Percentiles rank a stretch among this genome's conserved stretches.
These are phyloP conservation scores for Candolleomyces efflorescens DNA, from an alignment of 768 basidiomycete genomes.

Conservation along the genomic window DNA sequence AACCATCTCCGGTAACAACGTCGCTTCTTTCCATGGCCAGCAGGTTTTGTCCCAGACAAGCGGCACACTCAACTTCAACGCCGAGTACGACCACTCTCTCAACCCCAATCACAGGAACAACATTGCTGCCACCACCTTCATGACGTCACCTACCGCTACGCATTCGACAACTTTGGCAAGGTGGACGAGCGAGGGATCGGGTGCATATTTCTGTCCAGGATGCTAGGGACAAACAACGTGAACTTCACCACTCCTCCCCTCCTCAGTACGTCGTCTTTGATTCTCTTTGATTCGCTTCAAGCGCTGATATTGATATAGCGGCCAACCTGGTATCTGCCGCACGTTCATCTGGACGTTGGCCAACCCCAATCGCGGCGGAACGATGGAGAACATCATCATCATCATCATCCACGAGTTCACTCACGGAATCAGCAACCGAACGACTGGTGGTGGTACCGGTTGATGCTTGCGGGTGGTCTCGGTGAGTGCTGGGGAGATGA, in stretches of 20 bases:
- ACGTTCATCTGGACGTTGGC: conserved; percentile 34
- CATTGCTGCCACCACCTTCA: conserved; percentile 53
- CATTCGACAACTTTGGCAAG: conserved; percentile 55
- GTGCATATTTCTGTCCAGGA: conserved; percentile 51
- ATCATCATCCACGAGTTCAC: conserved; percentile 50
- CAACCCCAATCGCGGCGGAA: conserved; percentile 45
- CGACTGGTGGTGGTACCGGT: conserved; percentile 55
- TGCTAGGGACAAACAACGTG: conserved; percentile 38
- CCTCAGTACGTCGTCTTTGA: conserved; percentile 31
- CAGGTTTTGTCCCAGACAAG: conserved; percentile 29
- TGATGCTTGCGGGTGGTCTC: conserved; percentile 63
- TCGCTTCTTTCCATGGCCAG: conserved; percentile 25
- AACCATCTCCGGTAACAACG: conserved; percentile 22
- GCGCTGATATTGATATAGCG: conserved; percentile 20
- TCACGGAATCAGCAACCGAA: conserved; percentile 45
- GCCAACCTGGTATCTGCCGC: conserved; percentile 8
- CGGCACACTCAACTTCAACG: conserved; percentile 35
- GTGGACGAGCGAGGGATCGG: conserved; percentile 45
- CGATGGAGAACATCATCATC: conserved; percentile 60
- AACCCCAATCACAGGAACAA: conserved; percentile 39
- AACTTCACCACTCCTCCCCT: conserved; percentile 37
- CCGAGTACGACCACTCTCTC: conserved; percentile 24
- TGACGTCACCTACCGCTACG: conserved; percentile 40
- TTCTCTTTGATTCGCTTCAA: conserved; percentile 32
- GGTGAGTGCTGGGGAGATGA: conserved; percentile 65